Base-by-base conservation (phyloP, 2,329 filamentous ascomycete species). In the Fusarium humuli region DNA sequence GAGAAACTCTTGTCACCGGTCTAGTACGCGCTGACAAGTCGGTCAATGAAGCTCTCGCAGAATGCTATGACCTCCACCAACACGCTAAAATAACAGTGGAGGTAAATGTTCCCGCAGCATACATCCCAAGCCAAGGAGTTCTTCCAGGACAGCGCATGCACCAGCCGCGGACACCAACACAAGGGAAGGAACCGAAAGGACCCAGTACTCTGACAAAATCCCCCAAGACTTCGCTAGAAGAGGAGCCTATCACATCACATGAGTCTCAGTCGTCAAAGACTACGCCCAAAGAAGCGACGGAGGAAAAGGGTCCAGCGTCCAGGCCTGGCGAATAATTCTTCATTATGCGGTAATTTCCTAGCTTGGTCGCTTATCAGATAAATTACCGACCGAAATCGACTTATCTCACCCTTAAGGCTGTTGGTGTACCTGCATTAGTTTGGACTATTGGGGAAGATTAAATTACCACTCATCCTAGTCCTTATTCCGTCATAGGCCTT, bases 1-100 rank as follows among this genome's bases (percentile, higher is more conserved):
- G 84, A 72, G 80, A 83, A 64, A 76, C 87, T 7, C 79, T 87
- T 40, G 82, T 86, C 65, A 84, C 82, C 3, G 79, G 81, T 37
- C 80, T 87, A 25, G 81, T 84, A 22, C 81, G 81, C 5, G 78
- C 77, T 11, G 77, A 79, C 37, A 78, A 82, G 53, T 78, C 80
- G 14, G 78, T 84, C 23, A 83, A 85, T 60, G 83, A 86, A 47
- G 79, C 82, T 6, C 77, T 87, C 47, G 81, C 81, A 14, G 79
- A 82, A 46, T 86, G 84, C 68, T 87, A 83, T 64, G 79, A 82
- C 32, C 75, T 78, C 48, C 86, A 82, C 69, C 79, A 82, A 27
- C 76, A 79, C 12, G 85, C 85, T 54, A 83, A 84, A 60, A 77
- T 81, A 40, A 83, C 82, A 1, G 81, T 86, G n/a, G 76, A 81